Conservation (phyloP, 176 grass and related monocot species). For the Eremochloa ophiuroides region DNA sequence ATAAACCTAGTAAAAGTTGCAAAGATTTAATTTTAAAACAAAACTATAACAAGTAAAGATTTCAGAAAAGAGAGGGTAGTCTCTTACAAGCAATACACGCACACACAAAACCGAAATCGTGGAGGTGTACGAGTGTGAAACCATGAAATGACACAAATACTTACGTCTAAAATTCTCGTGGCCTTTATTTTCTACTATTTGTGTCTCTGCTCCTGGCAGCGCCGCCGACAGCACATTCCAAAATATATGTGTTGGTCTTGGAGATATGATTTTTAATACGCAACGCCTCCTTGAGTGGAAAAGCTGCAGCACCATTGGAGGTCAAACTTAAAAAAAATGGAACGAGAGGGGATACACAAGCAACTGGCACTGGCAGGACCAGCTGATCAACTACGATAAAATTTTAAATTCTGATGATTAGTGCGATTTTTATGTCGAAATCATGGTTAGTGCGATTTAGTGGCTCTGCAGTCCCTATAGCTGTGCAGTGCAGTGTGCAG, state of each 20-base stretch:
- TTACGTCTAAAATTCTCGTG: conserved; percentile 15
- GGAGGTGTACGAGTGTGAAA: not conserved
- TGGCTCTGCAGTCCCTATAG: too few species aligned
- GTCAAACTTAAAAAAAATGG: conserved; percentile 14
- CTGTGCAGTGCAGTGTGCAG: too few species aligned
- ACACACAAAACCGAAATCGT: not conserved
- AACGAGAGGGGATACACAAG: not conserved
- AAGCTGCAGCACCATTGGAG: not conserved
- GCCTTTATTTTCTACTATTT: not conserved
- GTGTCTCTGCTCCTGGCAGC: not conserved
- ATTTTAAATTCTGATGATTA: not conserved
- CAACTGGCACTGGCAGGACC: conserved; percentile 22
- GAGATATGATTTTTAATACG: conserved; percentile 38
- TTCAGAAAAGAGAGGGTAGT: not conserved
- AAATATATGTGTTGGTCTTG: not conserved
- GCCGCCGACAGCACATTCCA: not conserved
- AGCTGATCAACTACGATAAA: not conserved
- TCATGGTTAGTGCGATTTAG: conserved; percentile 3
- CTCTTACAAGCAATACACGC: too few species aligned
- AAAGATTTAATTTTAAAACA: not conserved
- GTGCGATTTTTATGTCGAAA: conserved; percentile 2
- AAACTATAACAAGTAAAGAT: not conserved
- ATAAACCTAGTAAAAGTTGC: not conserved
- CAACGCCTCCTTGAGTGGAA: conserved; percentile 17
- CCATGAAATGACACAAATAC: not conserved